Base-by-base conservation (phyloP, 352 stramenopile genomes). In the Phytophthora sojae region DNA sequence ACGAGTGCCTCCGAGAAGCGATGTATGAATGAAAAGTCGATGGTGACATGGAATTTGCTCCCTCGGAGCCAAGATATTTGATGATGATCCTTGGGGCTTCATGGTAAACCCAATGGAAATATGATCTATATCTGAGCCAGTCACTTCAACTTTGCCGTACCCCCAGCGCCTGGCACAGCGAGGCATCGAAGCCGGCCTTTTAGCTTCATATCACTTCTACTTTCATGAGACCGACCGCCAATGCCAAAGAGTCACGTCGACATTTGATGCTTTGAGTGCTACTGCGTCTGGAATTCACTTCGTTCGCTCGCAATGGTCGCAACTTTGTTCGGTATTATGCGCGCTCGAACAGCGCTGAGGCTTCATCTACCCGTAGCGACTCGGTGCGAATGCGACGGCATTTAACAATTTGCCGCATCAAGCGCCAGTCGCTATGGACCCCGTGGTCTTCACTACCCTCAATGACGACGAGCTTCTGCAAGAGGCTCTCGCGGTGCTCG, bases 21-120 rank as follows among this genome's bases (percentile, higher is more conserved):
- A 52, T 69, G 60, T 69, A 69, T 42, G 53, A 55, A 55, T 35
- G 23, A 55, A 55, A 11, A 55, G 45, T 4, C 8, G 45, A 52
- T 52, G 45, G 45, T 52, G 45, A 6, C 45, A 17, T 52, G 45
- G 45, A 52, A 29, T 17, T 26, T 26, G 45, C 19, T 9, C 9
- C 9, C 14, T 45, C 5, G 1, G 25, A 21, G 19, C 45, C 45
- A 29, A 52, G 45, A n/a, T 17, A 52, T 15, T 12, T 29, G 45
- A 17, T 52, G 45, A 52, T 58, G 45, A 57, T 35, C 12, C n/a
- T 54, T 32, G 19, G 42, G 21, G 42, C 45, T 52, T 19, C 45
- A 2, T 52, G 19, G 45, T 29, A 52, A 52, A 52, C 45, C 45
- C n/a, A 25, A 26, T 7, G 17, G 17, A 3, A 52, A 52, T 19